Evolutionary conservation across 2,329 filamentous ascomycete species (phyloP), one percentile per base, ranked within the genome.

Genomic region (Arthrobotrys pseudoclavata): DNA sequence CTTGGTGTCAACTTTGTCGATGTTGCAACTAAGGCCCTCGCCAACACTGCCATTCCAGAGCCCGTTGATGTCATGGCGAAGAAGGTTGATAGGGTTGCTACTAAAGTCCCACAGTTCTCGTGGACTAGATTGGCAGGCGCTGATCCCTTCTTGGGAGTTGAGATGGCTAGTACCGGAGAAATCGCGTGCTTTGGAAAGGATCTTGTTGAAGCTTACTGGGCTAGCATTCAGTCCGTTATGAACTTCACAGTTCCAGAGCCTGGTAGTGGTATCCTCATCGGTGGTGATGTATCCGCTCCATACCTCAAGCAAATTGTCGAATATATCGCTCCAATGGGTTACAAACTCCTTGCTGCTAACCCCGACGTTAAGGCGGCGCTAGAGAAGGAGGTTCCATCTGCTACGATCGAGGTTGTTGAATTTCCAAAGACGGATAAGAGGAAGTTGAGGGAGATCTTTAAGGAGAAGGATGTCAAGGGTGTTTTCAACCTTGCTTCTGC

Each of bases 101-200:
- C 94, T 84, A 99, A 99, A 88, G 96, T 99, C 62, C 94, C 96
- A 24, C 96, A 99, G 85, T 99, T 99, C 89, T 96, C 93, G 12
- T 99, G 96, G 96, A 98, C 96, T 79, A 93, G 96, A 87, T 90
- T 99, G 74, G 95, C 96, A 57, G 96, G 96, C 81, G 96, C 96
- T 63, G 96, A 99, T 83, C 96, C 96, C 69, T 98, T 97, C 89
- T 89, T 99, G 78, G 96, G 96, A 76, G 96, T 99, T 71, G 96
- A 99, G 86, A 99, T 99, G 96, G 87, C 93, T 52, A 94, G 91
- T 80, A 99, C 96, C 18, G 96, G 96, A 84, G 96, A 99, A 86
- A 97, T 99, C 88, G 96, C 96, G 80, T 98, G 96, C 87, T 99
- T 99, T 85, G 96, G 96, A 80, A 97, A 96, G 86, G 88, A 97